Base-by-base conservation (phyloP, 768 basidiomycete genomes). In the Kwoniella botswanensis region DNA sequence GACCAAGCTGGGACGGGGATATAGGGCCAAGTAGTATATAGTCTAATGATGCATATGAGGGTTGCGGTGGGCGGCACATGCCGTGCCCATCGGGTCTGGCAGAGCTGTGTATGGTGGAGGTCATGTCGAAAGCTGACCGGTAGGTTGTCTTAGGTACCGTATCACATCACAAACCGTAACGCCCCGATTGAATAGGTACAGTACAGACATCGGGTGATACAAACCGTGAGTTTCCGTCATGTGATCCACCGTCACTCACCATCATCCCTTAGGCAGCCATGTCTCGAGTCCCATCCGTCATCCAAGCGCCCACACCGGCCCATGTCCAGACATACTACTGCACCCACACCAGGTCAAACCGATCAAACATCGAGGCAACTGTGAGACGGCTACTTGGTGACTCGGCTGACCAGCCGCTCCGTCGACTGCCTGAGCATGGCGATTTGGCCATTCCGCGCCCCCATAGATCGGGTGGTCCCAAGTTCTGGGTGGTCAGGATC, bases 321-420 rank as follows among this genome's bases (percentile, higher is more conserved):
- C 58, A 59, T 29, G 58, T 59, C 22, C 58, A 59, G 41, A 42
- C 58, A 9, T 42, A 42, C 26, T 59, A 59, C 58, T 59, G 58
- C 58, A 29, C 6, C 22, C 58, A 50, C 13, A 42, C 61, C 21
- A 9, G 61, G 9, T 50, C 35, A 4, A 63, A 63, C 24, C 24
- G 42, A 21, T 17, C 61, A 11, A 42, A 63, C 44, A 63, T 63
- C 61, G 15, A 42, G n/a, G 42, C 5, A 13, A 42, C 15, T 9
- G 61, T 63, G 12, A 15, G 18, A 9, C 12, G 26, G 35, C 29
- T 63, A 10, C 43, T 63, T 6, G 44, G 61, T 7, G 61, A 63
- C 11, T 4, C 5, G 12, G 61, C 61, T 15, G 35, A 13, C 41
- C 42, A 43, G 61, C 42, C 61, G 10, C 61, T 50, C 11, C 35